These are phyloP conservation scores for Cruciata laevipes DNA, from an alignment of 257 asterid genomes.

Conservation along the genomic window DNA sequence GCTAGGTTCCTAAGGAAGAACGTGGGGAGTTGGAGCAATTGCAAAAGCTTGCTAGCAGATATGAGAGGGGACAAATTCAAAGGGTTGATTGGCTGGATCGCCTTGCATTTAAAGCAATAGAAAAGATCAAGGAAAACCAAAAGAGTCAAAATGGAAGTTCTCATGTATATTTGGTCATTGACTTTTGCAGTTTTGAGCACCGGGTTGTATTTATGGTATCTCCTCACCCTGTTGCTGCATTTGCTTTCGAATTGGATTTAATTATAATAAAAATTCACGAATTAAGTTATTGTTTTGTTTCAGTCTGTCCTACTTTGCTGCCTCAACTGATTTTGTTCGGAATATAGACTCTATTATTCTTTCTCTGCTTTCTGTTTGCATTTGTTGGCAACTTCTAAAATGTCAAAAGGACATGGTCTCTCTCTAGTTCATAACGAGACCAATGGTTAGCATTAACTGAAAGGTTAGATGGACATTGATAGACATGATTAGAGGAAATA, in stretches of 20 bases:
- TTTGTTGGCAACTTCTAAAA: background rate
- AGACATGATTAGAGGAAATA: background rate
- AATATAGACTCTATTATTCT: background rate
- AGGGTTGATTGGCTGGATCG: conserved; percentile 99
- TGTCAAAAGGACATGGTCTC: background rate
- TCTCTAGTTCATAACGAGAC: background rate
- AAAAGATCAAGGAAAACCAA: conserved; percentile 80
- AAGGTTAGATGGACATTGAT: background rate
- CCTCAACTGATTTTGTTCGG: background rate
- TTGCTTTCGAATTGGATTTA: background rate
- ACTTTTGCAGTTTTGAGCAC: conserved; percentile 95
- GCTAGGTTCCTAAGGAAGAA: conserved; percentile 90
- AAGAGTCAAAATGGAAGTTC: conserved; percentile 76
- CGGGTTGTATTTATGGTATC: conserved; percentile 96
- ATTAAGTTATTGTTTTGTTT: background rate
- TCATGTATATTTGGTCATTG: conserved; percentile 65
- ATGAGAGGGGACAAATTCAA: conserved; percentile 95
- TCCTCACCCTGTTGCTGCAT: background rate
- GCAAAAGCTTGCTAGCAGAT: conserved; percentile 88
- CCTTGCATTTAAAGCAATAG: conserved; percentile 88
- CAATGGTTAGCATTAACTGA: background rate
- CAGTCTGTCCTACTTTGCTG: conserved; percentile 1
- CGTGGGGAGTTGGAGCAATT: conserved; percentile 95
- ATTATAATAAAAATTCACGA: no score
- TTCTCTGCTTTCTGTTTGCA: background rate